These are phyloP conservation scores for Diddensiella caesifluorescens DNA, from an alignment of 805 yeast species.

Conservation along the genomic window DNA sequence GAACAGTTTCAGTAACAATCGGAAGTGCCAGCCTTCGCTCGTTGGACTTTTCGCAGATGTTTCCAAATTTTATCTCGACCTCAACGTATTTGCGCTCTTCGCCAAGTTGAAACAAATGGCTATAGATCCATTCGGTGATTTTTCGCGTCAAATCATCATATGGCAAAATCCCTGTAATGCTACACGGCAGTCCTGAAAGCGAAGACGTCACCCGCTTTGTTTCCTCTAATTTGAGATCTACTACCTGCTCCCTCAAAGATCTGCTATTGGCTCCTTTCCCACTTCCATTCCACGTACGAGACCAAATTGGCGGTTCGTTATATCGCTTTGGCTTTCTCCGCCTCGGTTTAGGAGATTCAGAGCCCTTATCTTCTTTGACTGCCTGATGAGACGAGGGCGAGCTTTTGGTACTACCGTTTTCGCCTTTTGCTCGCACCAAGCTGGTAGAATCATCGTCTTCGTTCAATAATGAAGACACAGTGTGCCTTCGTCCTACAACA, in stretches of 20 bases:
- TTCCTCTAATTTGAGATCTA: background rate
- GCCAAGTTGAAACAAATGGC: slow-evolving; percentile 47
- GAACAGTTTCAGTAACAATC: slow-evolving; percentile 30
- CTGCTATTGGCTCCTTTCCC: background rate
- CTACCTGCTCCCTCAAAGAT: background rate
- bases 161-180: slow-evolving; percentile 71
- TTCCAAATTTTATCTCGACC: slow-evolving; percentile 39
- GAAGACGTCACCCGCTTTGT: slow-evolving; percentile 7
- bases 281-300: slow-evolving; percentile 60
- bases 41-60: slow-evolving; percentile 25
- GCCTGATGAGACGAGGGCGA: slow-evolving; percentile 1
- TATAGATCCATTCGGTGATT: slow-evolving; percentile 85
- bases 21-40: slow-evolving; percentile 30
- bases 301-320: slow-evolving; percentile 73
- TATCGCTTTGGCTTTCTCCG: slow-evolving; percentile 55
- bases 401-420: slow-evolving; percentile 13
- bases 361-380: background rate
- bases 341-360: slow-evolving; percentile 5
- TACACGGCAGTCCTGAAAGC: slow-evolving; percentile 39
- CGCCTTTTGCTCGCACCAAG: too few relatives aligned
- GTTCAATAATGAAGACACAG: slow-evolving; percentile 23
- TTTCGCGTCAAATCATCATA: slow-evolving; percentile 76
- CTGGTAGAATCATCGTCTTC: slow-evolving; percentile 16
- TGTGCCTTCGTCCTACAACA: slow-evolving; percentile 17
- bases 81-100: slow-evolving; percentile 36